Evolutionary conservation across 305 asterid genomes (phyloP).

Genomic region (Fraxinus latifolia): DNA sequence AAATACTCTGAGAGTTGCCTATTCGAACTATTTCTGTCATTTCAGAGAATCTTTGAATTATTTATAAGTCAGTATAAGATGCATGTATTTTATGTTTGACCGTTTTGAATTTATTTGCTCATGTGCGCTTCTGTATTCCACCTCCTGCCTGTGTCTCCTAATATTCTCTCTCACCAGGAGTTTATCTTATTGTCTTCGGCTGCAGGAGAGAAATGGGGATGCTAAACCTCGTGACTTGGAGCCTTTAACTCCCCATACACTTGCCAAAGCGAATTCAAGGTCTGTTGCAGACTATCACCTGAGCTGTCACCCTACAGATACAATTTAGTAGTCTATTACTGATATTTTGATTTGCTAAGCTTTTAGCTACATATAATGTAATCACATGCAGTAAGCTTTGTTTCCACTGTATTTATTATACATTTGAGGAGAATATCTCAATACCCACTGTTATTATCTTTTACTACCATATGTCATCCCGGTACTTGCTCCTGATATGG

Average conservation of each 20-base stretch:
- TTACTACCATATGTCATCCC: background rate
- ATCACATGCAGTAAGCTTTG: background rate
- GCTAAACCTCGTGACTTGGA: constrained; percentile 64
- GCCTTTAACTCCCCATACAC: constrained; percentile 71
- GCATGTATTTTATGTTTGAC: background rate
- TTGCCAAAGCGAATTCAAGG: constrained; percentile 77
- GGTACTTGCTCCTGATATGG: background rate
- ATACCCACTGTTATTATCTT: background rate
- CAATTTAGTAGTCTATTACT: background rate
- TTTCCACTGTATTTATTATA: constrained; percentile 3
- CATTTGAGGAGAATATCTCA: background rate
- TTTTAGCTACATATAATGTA: background rate
- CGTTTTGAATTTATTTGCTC: background rate
- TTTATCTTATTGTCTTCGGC: constrained; percentile 10
- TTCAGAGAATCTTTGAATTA: constrained; percentile 10
- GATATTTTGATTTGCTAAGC: constrained; percentile 14
- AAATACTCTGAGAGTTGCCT: constrained; percentile 3
- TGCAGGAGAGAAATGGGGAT: constrained; percentile 84
- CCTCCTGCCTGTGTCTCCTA: background rate
- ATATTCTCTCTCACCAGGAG: constrained; percentile 3
- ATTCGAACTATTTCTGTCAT: background rate
- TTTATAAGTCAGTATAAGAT: background rate
- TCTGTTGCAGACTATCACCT: constrained; percentile 25
- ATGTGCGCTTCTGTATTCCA: background rate
- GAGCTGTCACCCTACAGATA: background rate